A percentile compares a stretch with the other conserved stretches of the same genome.
phyloP scores from a whole-genome alignment of 495 filamentous ascomycete species.

The Chaetomium fimeti region DNA sequence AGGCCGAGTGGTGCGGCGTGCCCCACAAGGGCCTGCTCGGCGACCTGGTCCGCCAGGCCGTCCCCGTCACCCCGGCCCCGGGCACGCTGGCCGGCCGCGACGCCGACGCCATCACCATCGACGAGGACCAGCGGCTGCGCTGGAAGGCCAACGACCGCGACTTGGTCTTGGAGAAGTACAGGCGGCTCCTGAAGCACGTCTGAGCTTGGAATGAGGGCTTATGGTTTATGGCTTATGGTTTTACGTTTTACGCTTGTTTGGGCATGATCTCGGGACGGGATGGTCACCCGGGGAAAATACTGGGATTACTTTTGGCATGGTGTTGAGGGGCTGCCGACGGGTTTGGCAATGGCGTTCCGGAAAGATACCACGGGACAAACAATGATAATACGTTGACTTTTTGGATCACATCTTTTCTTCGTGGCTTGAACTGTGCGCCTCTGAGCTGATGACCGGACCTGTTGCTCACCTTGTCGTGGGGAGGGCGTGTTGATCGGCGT shows the following conservation, averaged over 20 bases:
- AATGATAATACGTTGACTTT: background rate
- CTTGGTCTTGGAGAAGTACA: slow-evolving; percentile 25
- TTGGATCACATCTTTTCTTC: background rate
- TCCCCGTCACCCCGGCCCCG: background rate
- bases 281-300: background rate
- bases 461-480: too few relatives aligned
- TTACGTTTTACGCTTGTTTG: slow-evolving; percentile 7
- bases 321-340: background rate
- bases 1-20: slow-evolving; percentile 28
- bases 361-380: slow-evolving; percentile 5
- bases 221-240: too few relatives aligned
- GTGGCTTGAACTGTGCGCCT: background rate
- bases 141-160: slow-evolving; percentile 27
- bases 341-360: background rate
- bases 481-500: background rate
- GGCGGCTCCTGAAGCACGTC: slow-evolving; percentile 17
- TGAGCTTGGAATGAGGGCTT: background rate
- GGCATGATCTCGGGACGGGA: background rate
- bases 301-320: background rate
- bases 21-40: slow-evolving; percentile 20
- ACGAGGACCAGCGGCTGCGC: slow-evolving; percentile 27
- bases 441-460: too few relatives aligned
- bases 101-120: slow-evolving; percentile 23
- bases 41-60: slow-evolving; percentile 27
- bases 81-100: slow-evolving; percentile 18